phyloP scores from a whole-genome alignment of 805 yeast genomes.

The Candida anglica region DNA sequence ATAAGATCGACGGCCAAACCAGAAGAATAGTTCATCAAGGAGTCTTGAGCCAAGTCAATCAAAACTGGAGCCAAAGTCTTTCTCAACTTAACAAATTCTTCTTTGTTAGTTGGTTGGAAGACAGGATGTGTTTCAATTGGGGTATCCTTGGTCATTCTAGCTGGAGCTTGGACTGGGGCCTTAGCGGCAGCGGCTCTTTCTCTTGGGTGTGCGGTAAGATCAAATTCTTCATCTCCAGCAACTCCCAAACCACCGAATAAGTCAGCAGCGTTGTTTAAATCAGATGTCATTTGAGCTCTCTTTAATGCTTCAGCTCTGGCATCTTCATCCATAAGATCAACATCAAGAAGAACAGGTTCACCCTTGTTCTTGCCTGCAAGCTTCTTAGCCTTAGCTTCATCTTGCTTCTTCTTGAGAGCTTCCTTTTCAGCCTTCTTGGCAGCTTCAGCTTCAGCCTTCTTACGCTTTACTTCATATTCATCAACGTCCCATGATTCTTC shows the following conservation, averaged over 20 bases:
- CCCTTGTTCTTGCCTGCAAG: constrained; percentile 36
- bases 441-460: constrained; percentile 40
- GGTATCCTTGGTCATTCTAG: constrained; percentile 48
- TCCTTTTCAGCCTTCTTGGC: constrained; percentile 39
- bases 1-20: constrained; percentile 78
- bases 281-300: constrained; percentile 79
- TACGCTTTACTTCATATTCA: constrained; percentile 61
- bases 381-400: constrained; percentile 47
- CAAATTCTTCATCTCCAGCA: constrained; percentile 42
- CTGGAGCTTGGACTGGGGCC: constrained; percentile 25
- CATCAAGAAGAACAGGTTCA: constrained; percentile 43
- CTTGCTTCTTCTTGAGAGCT: constrained; percentile 40
- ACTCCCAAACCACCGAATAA: constrained; percentile 95
- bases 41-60: constrained; percentile 55
- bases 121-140: constrained; percentile 76
- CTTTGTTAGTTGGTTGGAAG: constrained; percentile 76
- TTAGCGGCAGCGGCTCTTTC: constrained; percentile 43
- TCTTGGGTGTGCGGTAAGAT: constrained; percentile 48
- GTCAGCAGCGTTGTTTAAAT: constrained; percentile 95
- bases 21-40: constrained; percentile 66
- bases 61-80: constrained; percentile 64
- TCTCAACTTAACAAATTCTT: constrained; percentile 67
- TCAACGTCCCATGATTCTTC: constrained; percentile 86
- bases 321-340: constrained; percentile 67
- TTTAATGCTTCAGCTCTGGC: constrained; percentile 73